A percentile compares a stretch with the other conserved stretches of the same genome.
These are phyloP conservation scores for Neurospora hispaniola DNA, from an alignment of 495 filamentous ascomycete genomes.

Conservation along the genomic window DNA sequence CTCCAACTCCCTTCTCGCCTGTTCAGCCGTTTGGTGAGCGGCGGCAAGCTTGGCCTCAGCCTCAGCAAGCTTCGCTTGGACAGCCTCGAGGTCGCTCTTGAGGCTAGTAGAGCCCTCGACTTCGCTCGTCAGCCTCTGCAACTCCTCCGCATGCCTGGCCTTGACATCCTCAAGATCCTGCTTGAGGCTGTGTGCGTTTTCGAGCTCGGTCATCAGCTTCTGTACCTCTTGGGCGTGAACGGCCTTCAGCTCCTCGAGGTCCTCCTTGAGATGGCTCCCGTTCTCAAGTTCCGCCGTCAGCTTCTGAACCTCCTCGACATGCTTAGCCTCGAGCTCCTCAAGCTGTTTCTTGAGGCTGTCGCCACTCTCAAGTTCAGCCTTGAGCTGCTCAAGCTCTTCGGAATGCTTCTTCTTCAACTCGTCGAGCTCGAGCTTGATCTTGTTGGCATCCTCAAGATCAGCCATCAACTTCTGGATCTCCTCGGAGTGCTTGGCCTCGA, in stretches of 20 bases:
- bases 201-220: slow-evolving; percentile 15
- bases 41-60: slow-evolving; percentile 26
- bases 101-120: slow-evolving; percentile 23
- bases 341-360: slow-evolving; percentile 12
- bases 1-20: slow-evolving; percentile 33
- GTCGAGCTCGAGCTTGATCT: slow-evolving; percentile 2
- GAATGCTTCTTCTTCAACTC: slow-evolving; percentile 17
- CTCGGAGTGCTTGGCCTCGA: slow-evolving; percentile 28
- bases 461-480: slow-evolving; percentile 10
- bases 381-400: slow-evolving; percentile 24
- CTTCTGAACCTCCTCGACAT: slow-evolving; percentile 16
- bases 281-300: slow-evolving; percentile 19
- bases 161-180: slow-evolving; percentile 18
- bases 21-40: slow-evolving; percentile 18
- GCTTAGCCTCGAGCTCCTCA: slow-evolving; percentile 19
- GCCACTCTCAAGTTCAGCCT: slow-evolving; percentile 11
- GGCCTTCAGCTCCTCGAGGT: slow-evolving; percentile 13
- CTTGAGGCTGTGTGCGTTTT: slow-evolving; percentile 16
- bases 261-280: slow-evolving; percentile 16
- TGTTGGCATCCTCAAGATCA: slow-evolving; percentile 4
- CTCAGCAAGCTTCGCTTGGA: slow-evolving; percentile 32
- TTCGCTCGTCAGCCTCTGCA: slow-evolving; percentile 24
- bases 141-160: slow-evolving; percentile 20
- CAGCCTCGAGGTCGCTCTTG: slow-evolving; percentile 24
- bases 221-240: slow-evolving; percentile 20